Conservation (phyloP, 352 stramenopile species). For the Phytophthora cactorum region DNA sequence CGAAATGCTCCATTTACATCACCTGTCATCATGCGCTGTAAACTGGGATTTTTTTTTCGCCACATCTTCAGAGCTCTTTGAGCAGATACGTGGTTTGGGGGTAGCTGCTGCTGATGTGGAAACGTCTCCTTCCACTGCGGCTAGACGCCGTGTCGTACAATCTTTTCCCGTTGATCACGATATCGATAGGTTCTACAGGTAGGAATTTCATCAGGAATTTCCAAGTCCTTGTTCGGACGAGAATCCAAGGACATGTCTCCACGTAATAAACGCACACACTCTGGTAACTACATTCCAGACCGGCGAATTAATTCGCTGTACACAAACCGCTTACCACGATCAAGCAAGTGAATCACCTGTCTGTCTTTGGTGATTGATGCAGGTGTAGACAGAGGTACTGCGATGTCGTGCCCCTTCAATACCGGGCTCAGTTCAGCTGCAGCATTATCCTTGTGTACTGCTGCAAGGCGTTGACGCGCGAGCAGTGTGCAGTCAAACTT, state of each 20-base stretch:
- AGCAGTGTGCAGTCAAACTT: neutral
- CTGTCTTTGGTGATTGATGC: neutral
- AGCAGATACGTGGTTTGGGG: constrained; percentile 15
- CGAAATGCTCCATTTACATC: constrained; percentile 12
- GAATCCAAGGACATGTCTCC: constrained; percentile 17
- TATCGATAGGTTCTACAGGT: constrained; percentile 10
- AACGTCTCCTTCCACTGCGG: constrained; percentile 1
- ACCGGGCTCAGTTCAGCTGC: neutral
- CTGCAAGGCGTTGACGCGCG: neutral
- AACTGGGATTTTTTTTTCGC: neutral
- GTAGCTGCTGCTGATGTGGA: neutral
- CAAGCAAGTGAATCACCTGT: neutral
- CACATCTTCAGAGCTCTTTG: constrained; percentile 10
- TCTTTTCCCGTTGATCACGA: neutral
- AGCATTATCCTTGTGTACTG: neutral
- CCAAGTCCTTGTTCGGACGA: constrained; percentile 10
- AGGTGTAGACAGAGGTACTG: neutral
- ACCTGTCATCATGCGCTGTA: constrained; percentile 8
- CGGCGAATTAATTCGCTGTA: constrained; percentile 15
- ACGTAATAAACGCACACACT: constrained; percentile 15
- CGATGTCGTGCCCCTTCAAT: neutral
- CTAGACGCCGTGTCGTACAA: constrained; percentile 5
- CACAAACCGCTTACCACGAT: neutral
- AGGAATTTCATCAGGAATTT: neutral
- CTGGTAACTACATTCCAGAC: constrained; percentile 1